Conservation (phyloP, 2,329 filamentous ascomycete species). For the Pestalotiopsis sp. region DNA sequence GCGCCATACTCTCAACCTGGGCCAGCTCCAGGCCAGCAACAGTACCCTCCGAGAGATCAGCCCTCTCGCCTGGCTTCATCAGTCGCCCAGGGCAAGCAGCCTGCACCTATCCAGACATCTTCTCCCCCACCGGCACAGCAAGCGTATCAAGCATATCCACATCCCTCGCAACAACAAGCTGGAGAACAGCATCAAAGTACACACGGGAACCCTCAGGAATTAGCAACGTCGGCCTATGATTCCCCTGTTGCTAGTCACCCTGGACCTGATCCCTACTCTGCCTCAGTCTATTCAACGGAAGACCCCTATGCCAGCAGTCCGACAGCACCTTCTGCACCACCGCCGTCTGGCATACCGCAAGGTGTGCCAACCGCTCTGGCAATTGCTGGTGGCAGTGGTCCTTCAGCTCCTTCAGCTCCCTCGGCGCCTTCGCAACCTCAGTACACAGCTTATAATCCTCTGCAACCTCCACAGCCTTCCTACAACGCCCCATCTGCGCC, state of each 20-base stretch:
- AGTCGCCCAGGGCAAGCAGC: slow-evolving; percentile 49
- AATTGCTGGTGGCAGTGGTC: slow-evolving; percentile 22
- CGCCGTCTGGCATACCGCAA: slow-evolving; percentile 24
- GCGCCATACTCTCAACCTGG: slow-evolving; percentile 32
- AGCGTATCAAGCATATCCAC: slow-evolving; percentile 52
- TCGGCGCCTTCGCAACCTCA: slow-evolving; percentile 34
- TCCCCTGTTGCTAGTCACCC: slow-evolving; percentile 65
- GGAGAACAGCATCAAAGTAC: slow-evolving; percentile 66
- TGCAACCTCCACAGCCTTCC: slow-evolving; percentile 29
- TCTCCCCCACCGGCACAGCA: slow-evolving; percentile 54
- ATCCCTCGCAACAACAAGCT: slow-evolving; percentile 40
- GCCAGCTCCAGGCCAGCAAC: slow-evolving; percentile 30
- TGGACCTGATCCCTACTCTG: slow-evolving; percentile 46
- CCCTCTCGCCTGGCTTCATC: slow-evolving; percentile 43
- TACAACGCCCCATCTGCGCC: slow-evolving; percentile 30
- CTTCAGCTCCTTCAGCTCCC: slow-evolving; percentile 26
- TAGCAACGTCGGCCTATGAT: slow-evolving; percentile 78
- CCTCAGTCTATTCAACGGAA: slow-evolving; percentile 52
- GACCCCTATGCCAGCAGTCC: slow-evolving; percentile 39
- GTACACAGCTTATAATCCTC: slow-evolving; percentile 38
- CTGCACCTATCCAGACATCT: slow-evolving; percentile 53
- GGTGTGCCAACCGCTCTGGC: slow-evolving; percentile 28
- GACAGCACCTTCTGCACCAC: slow-evolving; percentile 31
- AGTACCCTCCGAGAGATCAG: slow-evolving; percentile 41
- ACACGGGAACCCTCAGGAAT: slow-evolving; percentile 74